A percentile compares a stretch with the other conserved stretches of the same genome.
These are phyloP conservation scores for Biscogniauxia mediterranea DNA, from an alignment of 2,329 filamentous ascomycete species.

Conservation along the genomic window DNA sequence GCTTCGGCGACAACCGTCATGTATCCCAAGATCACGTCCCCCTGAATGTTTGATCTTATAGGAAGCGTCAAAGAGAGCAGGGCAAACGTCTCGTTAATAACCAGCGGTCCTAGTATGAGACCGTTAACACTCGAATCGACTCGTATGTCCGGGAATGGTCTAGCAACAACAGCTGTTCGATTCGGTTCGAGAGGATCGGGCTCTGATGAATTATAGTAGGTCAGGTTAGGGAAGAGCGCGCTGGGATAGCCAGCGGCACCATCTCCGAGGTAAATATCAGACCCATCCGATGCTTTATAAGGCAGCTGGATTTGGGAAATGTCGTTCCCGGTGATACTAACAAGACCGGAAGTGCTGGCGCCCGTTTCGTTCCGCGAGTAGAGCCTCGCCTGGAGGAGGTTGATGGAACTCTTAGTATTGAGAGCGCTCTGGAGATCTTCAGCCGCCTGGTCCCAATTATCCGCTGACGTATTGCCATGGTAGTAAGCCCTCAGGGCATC, in stretches of 20 bases:
- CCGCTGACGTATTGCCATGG: constrained; percentile 49
- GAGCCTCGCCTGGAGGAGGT: constrained; percentile 69
- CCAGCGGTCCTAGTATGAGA: constrained; percentile 74
- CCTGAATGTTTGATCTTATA: constrained; percentile 64
- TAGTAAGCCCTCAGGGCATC: constrained; percentile 51
- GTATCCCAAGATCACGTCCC: constrained; percentile 71
- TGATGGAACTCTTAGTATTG: constrained; percentile 47
- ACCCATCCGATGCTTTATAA: constrained; percentile 56
- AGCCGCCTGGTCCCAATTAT: constrained; percentile 60
- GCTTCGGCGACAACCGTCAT: constrained; percentile 78
- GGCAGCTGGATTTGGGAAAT: constrained; percentile 59
- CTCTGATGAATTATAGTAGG: constrained; percentile 51
- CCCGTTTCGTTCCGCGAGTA: constrained; percentile 68
- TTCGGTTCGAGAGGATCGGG: constrained; percentile 41
- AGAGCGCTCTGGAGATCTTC: constrained; percentile 73
- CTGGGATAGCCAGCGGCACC: constrained; percentile 64
- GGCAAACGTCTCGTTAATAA: constrained; percentile 70
- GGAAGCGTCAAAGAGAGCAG: constrained; percentile 80
- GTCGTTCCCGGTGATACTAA: constrained; percentile 60
- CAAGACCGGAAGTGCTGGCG: constrained; percentile 46
- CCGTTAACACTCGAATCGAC: constrained; percentile 49
- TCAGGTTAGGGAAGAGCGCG: constrained; percentile 75
- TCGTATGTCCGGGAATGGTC: constrained; percentile 49
- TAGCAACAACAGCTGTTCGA: constrained; percentile 44
- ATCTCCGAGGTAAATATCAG: constrained; percentile 60